Evolutionary conservation across 352 stramenopile genomes (phyloP).

Genomic region (Phytophthora ramorum): DNA sequence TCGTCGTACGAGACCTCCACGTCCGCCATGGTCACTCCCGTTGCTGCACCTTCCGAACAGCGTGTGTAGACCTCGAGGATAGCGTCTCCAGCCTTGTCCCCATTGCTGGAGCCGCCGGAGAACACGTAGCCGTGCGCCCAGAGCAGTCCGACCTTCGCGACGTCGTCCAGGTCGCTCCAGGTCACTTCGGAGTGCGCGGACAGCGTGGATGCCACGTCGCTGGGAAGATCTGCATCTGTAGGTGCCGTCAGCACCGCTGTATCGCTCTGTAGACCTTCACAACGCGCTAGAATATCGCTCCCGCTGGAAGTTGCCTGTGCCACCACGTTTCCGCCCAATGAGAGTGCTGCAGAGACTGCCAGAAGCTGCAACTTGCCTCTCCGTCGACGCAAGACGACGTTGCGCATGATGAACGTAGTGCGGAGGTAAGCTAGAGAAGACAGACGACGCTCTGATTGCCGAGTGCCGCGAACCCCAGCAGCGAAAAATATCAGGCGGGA

Average conservation of each 20-base stretch:
- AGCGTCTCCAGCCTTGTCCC: slow-evolving; percentile 12
- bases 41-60: slow-evolving; percentile 23
- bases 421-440: not conserved
- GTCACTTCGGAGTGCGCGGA: slow-evolving; percentile 13
- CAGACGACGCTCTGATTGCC: not conserved
- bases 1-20: slow-evolving; percentile 34
- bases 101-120: slow-evolving; percentile 31
- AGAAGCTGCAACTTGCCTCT: slow-evolving; percentile 31
- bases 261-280: slow-evolving; percentile 27
- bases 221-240: slow-evolving; percentile 15
- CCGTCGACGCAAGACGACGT: not conserved
- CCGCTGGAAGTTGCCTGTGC: not conserved
- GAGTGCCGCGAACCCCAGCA: not conserved
- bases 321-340: slow-evolving; percentile 8
- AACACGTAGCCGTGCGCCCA: slow-evolving; percentile 61
- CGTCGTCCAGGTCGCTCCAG: slow-evolving; percentile 49
- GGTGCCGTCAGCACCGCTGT: slow-evolving; percentile 9
- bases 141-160: slow-evolving; percentile 49
- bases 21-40: slow-evolving; percentile 37
- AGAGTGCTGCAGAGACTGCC: slow-evolving; percentile 21
- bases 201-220: slow-evolving; percentile 31
- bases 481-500: not conserved
- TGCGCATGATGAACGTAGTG: slow-evolving; percentile 10
- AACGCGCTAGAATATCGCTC: slow-evolving; percentile 38
- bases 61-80: slow-evolving; percentile 52